Conservation (phyloP, 2,329 filamentous ascomycete genomes). For the Pseudocercospora macadamiae region DNA sequence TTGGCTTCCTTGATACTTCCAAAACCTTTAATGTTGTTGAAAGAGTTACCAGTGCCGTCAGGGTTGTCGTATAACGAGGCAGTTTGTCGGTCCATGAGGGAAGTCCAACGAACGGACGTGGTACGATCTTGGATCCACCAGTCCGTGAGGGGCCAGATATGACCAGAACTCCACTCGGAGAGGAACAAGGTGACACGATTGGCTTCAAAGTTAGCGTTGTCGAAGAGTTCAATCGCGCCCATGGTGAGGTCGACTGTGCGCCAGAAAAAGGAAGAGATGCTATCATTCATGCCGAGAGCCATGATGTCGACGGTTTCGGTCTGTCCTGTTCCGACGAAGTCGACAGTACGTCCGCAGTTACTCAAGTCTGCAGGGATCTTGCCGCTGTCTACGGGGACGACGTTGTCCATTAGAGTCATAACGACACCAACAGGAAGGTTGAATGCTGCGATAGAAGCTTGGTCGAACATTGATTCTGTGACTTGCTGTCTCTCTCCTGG, state of each 20-base stretch:
- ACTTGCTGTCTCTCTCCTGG: neutral
- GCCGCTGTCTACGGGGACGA: neutral
- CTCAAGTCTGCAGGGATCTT: neutral
- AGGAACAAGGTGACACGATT: neutral
- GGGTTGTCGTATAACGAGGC: neutral
- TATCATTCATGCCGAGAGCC: neutral
- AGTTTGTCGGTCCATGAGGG: neutral
- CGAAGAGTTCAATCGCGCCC: conserved; percentile 10
- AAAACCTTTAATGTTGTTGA: neutral
- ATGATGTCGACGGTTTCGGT: neutral
- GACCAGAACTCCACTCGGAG: neutral
- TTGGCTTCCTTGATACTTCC: neutral
- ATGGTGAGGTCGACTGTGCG: neutral
- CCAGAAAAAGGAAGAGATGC: conserved; percentile 5
- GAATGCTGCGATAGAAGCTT: neutral
- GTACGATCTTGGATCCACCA: conserved; percentile 2
- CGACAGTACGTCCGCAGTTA: neutral
- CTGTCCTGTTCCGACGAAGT: neutral
- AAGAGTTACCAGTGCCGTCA: neutral
- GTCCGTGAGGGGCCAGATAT: neutral
- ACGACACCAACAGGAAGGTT: neutral
- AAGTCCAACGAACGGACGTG: conserved; percentile 4
- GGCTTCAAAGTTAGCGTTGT: neutral
- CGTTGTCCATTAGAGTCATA: neutral
- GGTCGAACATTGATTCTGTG: neutral